These are phyloP conservation scores for Agapanthus africanus DNA, from an alignment of 106 monocot species.

Conservation along the genomic window DNA sequence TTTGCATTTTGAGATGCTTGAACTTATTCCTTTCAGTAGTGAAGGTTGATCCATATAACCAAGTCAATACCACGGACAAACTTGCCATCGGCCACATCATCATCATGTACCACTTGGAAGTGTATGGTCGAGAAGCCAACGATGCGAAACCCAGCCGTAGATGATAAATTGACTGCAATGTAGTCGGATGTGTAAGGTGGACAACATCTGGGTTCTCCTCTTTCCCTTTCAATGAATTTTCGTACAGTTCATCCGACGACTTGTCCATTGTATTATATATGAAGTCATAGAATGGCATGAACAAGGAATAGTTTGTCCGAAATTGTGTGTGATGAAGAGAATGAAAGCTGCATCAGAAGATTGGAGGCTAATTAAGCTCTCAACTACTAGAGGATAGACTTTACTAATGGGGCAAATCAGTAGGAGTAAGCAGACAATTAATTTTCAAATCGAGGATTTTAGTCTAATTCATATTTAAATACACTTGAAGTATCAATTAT, in stretches of 20 bases:
- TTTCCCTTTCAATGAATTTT: slow-evolving; percentile 29
- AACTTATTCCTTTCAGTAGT: slow-evolving; percentile 55
- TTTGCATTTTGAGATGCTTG: slow-evolving; percentile 53
- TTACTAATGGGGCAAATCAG: too few species aligned
- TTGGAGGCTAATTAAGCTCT: neutral
- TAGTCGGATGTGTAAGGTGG: slow-evolving; percentile 63
- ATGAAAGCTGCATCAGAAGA: slow-evolving; percentile 48
- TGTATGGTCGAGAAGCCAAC: slow-evolving; percentile 51
- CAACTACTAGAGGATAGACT: too few species aligned
- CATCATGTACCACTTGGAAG: slow-evolving; percentile 39
- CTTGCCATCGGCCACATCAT: slow-evolving; percentile 40
- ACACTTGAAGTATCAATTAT: too few species aligned
- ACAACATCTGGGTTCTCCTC: slow-evolving; percentile 52
- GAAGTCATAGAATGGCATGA: slow-evolving; percentile 88
- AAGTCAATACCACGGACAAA: slow-evolving; percentile 41
- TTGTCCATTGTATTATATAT: slow-evolving; percentile 56
- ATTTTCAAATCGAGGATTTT: too few species aligned
- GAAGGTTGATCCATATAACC: slow-evolving; percentile 49
- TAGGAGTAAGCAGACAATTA: too few species aligned
- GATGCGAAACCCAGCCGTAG: slow-evolving; percentile 53
- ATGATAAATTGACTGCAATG: slow-evolving; percentile 52
- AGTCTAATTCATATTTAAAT: too few species aligned
- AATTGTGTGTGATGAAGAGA: slow-evolving; percentile 85
- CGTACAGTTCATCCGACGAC: slow-evolving; percentile 42
- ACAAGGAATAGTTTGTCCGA: slow-evolving; percentile 71